A percentile compares a stretch with the other conserved stretches of the same genome.
Evolutionary conservation across 345 rosid genomes (phyloP).

Genomic region (Populus ilicifolia): DNA sequence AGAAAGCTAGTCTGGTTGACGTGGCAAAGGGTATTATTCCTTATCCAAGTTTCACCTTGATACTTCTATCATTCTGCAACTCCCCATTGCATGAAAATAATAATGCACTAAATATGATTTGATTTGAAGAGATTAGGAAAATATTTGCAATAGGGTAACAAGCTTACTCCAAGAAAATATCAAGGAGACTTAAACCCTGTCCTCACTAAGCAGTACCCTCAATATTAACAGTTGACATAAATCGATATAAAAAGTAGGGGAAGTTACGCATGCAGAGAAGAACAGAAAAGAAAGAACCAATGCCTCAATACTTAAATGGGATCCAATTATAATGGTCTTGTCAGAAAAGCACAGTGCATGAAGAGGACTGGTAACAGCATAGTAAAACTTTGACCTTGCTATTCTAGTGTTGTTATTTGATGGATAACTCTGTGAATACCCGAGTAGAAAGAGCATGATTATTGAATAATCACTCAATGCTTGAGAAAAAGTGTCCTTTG

Average conservation of each 20-base stretch:
- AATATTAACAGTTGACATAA: background rate
- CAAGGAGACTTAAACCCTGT: background rate
- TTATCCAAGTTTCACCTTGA: background rate
- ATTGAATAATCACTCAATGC: background rate
- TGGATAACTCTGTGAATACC: background rate
- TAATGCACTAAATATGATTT: background rate
- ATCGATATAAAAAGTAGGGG: background rate
- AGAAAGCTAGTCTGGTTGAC: background rate
- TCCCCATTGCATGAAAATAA: background rate
- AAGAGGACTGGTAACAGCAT: background rate
- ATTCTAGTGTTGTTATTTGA: background rate
- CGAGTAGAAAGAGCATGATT: background rate
- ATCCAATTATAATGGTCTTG: background rate
- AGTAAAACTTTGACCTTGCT: background rate
- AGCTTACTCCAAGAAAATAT: background rate
- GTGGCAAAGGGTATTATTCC: background rate
- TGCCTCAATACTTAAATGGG: background rate
- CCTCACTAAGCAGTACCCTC: background rate
- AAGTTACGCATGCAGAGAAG: background rate
- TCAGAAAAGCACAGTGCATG: background rate
- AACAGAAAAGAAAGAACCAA: background rate
- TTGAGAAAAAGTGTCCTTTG: background rate
- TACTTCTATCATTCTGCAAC: background rate
- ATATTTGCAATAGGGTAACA: background rate
- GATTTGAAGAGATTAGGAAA: background rate